Evolutionary conservation across 2,329 filamentous ascomycete species (phyloP).

Genomic region (Pyrenophora teres): DNA sequence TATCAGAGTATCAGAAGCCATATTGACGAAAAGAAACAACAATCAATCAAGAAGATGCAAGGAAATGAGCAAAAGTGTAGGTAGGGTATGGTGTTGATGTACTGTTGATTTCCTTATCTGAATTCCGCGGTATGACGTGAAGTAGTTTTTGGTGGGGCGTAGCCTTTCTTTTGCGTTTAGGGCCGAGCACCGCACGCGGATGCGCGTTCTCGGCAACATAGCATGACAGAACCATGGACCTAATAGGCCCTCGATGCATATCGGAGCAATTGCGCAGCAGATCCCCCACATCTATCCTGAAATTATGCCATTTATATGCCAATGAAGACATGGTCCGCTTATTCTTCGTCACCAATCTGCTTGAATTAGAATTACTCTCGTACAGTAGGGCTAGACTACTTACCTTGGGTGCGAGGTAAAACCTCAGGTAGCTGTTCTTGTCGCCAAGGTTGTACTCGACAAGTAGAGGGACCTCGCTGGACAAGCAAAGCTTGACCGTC

Average conservation of each 20-base stretch:
- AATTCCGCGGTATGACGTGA: conserved; percentile 42
- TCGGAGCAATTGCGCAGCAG: conserved; percentile 31
- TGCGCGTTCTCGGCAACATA: conserved; percentile 26
- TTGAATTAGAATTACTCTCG: conserved; percentile 42
- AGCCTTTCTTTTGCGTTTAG: conserved; percentile 23
- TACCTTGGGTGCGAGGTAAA: conserved; percentile 99
- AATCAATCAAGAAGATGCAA: neutral
- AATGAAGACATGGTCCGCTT: conserved; percentile 32
- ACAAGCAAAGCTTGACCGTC: conserved; percentile 89
- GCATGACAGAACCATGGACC: conserved; percentile 21
- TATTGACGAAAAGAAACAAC: conserved; percentile 14
- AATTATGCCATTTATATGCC: conserved; percentile 33
- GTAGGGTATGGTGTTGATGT: conserved; percentile 16
- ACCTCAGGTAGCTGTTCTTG: conserved; percentile 89
- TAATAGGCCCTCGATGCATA: conserved; percentile 34
- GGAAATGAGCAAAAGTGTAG: neutral
- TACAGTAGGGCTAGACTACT: conserved; percentile 23
- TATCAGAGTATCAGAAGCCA: conserved; percentile 50
- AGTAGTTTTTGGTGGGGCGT: conserved; percentile 34
- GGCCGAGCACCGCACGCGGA: conserved; percentile 23
- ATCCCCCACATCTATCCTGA: conserved; percentile 31
- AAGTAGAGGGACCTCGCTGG: conserved; percentile 91
- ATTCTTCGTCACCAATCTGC: conserved; percentile 73
- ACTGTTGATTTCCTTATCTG: conserved; percentile 44
- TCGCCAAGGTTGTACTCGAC: conserved; percentile 88